Base-by-base conservation (phyloP, 805 yeast genomes). In the Starmerella bacillaris region DNA sequence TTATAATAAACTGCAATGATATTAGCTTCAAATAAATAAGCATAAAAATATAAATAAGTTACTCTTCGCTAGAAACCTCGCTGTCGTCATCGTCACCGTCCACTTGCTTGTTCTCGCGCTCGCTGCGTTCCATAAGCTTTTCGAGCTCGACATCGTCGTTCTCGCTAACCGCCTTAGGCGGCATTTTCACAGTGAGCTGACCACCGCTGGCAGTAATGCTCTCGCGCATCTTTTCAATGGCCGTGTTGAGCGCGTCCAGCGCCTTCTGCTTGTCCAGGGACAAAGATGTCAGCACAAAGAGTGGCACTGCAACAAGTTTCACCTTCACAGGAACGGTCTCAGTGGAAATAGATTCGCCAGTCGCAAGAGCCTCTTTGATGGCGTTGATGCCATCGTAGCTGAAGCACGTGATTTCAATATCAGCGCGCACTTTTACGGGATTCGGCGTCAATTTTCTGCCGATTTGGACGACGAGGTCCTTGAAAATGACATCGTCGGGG, bases 161-260 rank as follows among this genome's bases (percentile, higher is more conserved):
- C 41, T 94, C 96, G 38, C 95, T 83, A 47, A 89, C 96, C 29
- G 96, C 95, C 72, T 84, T 86, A 54, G 98, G 96, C 50, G 92
- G 86, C 95, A 86, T 86, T 36, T 92, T 83, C 45, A 86, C 77
- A 47, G 78, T 80, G 57, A 93, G 77, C 39, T 72, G 69, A 54
- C 98, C 98, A 36, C 82, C 93, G 37, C 70, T 67, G 16, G 67
- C 63, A 41, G 67, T 68, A 51, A 89, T 83, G 33, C 73, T 65
- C 49, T 68, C 70, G 40, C 70, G 67, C 44, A 89, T 78, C 48
- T 67, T 72, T 45, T 68, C 77, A 45, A 89, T 80, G 33, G 96
- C 93, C 47, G 68, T 58, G 53, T 73, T 75, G 53, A 89, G 67
- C 30, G 72, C 61, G 39, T 75, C 78, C 46, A 89, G 68, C 56